Conservation (phyloP, 768 basidiomycete species). For the Leccinellum rugosiceps region DNA sequence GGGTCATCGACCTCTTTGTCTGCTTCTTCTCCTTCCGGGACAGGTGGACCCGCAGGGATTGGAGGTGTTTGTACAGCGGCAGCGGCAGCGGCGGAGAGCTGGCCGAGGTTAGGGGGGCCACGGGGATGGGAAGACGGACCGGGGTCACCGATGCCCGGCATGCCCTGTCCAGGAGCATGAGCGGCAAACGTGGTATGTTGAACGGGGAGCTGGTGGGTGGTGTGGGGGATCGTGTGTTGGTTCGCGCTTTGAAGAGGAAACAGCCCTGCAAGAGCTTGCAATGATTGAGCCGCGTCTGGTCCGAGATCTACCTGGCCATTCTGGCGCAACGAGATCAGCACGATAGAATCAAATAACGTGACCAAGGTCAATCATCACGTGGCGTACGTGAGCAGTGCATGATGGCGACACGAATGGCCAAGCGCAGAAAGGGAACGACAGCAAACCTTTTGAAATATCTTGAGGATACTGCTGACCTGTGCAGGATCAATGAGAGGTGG, state of each 20-base stretch:
- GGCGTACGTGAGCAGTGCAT: slow-evolving; percentile 1
- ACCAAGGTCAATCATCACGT: slow-evolving; percentile 26
- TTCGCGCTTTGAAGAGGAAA: slow-evolving; percentile 27
- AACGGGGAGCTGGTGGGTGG: slow-evolving; percentile 26
- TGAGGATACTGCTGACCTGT: slow-evolving; percentile 59
- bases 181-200: slow-evolving; percentile 37
- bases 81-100: slow-evolving; percentile 44
- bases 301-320: slow-evolving; percentile 50
- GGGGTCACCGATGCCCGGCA: slow-evolving; percentile 59
- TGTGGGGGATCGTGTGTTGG: slow-evolving; percentile 32
- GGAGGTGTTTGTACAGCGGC: slow-evolving; percentile 45
- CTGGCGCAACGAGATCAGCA: slow-evolving; percentile 26
- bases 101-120: slow-evolving; percentile 62
- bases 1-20: slow-evolving; percentile 28
- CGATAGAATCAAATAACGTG: slow-evolving; percentile 17
- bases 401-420: not conserved
- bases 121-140: slow-evolving; percentile 73
- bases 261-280: slow-evolving; percentile 48
- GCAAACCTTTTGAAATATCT: slow-evolving; percentile 57
- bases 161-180: slow-evolving; percentile 31
- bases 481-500: slow-evolving; percentile 40
- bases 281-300: slow-evolving; percentile 59
- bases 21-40: slow-evolving; percentile 18
- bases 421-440: slow-evolving; percentile 14
- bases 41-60: slow-evolving; percentile 14